Conservation (phyloP, 805 yeast genomes). For the Zygoascus flipseniorum region DNA sequence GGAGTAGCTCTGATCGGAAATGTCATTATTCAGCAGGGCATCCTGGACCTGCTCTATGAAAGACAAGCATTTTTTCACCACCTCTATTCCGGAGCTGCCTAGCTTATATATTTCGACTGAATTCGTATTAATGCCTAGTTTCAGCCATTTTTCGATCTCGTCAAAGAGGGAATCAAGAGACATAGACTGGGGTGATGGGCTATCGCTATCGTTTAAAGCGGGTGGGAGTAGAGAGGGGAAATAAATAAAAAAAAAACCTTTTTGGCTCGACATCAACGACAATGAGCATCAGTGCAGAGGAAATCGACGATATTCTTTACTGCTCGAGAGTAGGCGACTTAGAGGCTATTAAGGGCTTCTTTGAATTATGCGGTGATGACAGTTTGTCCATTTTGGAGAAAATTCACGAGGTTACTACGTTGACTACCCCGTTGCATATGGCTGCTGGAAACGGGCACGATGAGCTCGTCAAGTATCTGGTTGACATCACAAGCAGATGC, state of each 20-base stretch:
- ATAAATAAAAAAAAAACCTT: neutral
- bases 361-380: conserved; percentile 35
- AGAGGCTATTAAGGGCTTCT: conserved; percentile 61
- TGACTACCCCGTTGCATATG: conserved; percentile 81
- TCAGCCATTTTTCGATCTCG: conserved; percentile 12
- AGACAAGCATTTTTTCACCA: neutral
- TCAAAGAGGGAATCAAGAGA: conserved; percentile 10
- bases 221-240: neutral
- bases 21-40: neutral
- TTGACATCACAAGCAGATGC: conserved; percentile 30
- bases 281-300: conserved; percentile 44
- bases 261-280: neutral
- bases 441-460: conserved; percentile 92
- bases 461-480: conserved; percentile 48
- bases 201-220: neutral
- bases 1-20: neutral
- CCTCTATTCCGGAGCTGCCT: neutral
- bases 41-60: conserved; percentile 6
- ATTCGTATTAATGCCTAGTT: neutral
- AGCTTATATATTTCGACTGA: neutral
- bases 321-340: conserved; percentile 87
- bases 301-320: conserved; percentile 69
- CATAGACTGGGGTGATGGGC: neutral
- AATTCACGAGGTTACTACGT: conserved; percentile 57
- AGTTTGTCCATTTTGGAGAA: conserved; percentile 34